Base-by-base conservation (phyloP, 2,329 filamentous ascomycete species). In the Neonectria magnoliae region DNA sequence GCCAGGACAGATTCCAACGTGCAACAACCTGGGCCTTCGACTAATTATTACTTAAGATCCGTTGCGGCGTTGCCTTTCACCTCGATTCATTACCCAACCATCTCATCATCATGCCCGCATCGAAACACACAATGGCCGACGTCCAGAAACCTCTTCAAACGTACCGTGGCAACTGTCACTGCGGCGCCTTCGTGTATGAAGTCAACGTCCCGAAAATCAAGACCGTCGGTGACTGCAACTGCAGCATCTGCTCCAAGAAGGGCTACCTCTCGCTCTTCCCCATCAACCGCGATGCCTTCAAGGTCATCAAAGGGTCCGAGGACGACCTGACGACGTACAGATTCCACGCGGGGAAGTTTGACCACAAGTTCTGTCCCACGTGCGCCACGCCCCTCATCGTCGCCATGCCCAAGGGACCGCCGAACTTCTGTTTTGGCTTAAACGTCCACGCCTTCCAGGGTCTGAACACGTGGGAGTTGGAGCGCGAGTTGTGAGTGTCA, bases 181-280 rank as follows among this genome's bases (percentile, higher is more conserved):
- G 87, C 74, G 82, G 80, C 6, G 79, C 81, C 42, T 86, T 85
- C 68, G 78, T 86, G 66, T 89, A 83, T 73, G 84, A 85, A 71
- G 71, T 81, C 58, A 75, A 79, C 3, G 50, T 88, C 13, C 86
- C 88, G 22, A 87, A 91, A 73, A 82, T 92, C 65, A 87, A 86
- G 71, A 76, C 81, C 5, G 83, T 82, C 6, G 74, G 77, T 5
- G 82, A 86, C 72, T 91, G 91, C 78, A 89, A 90, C 76, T 93
- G 91, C 79, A 91, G 88, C 78, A 86, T 91, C 68, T 91, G 90
- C 75, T 71, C 68, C 70, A 85, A 81, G 69, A 85, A 84, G 73
- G 82, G 77, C 16, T 82, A 82, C 47, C 72, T 84, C 41, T 84
- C 77, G 73, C 50, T 77, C 20, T 73, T 79, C 36, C 73, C 77